These are phyloP conservation scores for Balamuthia mandrillaris DNA, from an alignment of 208 protist genomes.

Conservation along the genomic window DNA sequence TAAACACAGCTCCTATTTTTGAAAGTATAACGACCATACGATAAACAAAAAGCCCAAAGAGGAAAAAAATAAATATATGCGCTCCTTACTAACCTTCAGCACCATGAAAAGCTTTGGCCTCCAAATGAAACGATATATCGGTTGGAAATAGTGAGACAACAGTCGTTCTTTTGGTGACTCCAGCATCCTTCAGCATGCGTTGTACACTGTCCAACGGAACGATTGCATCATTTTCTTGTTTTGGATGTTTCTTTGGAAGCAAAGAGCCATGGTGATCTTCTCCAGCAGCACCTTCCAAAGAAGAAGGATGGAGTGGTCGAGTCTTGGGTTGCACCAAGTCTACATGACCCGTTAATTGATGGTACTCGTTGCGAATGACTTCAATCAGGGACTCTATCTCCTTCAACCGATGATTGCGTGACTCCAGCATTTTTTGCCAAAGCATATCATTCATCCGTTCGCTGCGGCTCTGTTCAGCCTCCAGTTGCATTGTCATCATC, in stretches of 20 bases:
- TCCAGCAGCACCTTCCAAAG: too few species aligned
- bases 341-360: not conserved
- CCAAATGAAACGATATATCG: not conserved
- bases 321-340: not conserved
- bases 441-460: not conserved
- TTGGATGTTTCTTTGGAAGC: too few species aligned
- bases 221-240: too few species aligned
- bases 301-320: too few species aligned
- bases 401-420: not conserved
- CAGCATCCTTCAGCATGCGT: not conserved
- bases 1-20: not conserved
- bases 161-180: too few species aligned
- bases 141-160: not conserved
- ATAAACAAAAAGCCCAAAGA: too few species aligned
- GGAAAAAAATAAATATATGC: not conserved
- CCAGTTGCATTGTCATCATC: not conserved
- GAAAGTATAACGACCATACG: too few species aligned
- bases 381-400: slow-evolving; percentile 7
- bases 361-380: not conserved
- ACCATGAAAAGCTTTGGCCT: not conserved
- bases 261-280: too few species aligned
- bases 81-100: not conserved
- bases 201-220: too few species aligned
- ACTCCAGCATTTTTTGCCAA: not conserved
- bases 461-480: not conserved